phyloP scores from a whole-genome alignment of 1,139 yeast genomes.

The Geotrichum klebahnii region DNA sequence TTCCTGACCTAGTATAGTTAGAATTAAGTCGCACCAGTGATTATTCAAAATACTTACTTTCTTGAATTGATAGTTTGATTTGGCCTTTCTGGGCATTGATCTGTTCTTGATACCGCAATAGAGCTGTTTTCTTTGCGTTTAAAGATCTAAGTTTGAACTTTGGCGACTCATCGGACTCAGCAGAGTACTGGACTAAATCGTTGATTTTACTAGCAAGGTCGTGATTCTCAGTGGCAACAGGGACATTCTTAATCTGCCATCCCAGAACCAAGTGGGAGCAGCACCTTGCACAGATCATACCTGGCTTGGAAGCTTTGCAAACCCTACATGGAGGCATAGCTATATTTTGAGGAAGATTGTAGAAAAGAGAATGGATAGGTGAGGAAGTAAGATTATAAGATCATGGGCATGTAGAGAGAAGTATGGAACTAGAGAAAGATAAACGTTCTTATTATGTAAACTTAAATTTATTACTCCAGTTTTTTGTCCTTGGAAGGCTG shows the following conservation, averaged over 20 bases:
- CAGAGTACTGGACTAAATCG: not conserved
- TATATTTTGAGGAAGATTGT: not conserved
- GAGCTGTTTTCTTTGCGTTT: not conserved
- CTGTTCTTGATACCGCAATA: not conserved
- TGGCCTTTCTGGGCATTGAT: not conserved
- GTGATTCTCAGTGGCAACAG: constrained; percentile 10
- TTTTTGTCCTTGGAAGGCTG: too few relatives aligned
- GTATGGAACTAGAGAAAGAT: too few relatives aligned
- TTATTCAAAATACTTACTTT: not conserved
- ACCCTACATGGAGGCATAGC: not conserved
- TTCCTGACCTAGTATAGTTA: not conserved
- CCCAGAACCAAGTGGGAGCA: constrained; percentile 7
- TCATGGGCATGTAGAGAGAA: too few relatives aligned
- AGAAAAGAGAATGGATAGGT: not conserved
- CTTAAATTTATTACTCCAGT: too few relatives aligned
- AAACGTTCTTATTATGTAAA: too few relatives aligned
- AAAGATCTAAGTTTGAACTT: constrained; percentile 3
- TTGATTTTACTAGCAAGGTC: constrained; percentile 1
- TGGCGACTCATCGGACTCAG: not conserved
- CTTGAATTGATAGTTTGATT: not conserved
- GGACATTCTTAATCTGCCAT: constrained; percentile 8
- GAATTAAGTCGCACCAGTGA: not conserved
- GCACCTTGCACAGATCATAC: constrained; percentile 10
- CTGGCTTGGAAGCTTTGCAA: not conserved
- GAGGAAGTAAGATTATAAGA: too few relatives aligned